These are phyloP conservation scores for Hypoxylon sp. DNA, from an alignment of 2,329 filamentous ascomycete species.

Conservation along the genomic window DNA sequence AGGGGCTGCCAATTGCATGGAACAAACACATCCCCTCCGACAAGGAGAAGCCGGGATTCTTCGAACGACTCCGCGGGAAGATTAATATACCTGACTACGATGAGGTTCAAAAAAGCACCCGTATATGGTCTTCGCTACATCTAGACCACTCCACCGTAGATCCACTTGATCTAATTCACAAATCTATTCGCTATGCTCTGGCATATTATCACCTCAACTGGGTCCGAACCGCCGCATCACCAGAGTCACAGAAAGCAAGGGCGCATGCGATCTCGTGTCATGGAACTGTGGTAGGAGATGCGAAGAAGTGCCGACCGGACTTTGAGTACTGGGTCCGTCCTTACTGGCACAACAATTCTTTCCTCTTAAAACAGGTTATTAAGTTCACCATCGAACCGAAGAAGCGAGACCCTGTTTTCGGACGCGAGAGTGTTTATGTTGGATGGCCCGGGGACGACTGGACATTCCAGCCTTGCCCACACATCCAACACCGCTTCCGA, in stretches of 20 bases:
- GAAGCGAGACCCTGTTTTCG: conserved; percentile 16
- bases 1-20: conserved; percentile 24
- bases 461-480: conserved; percentile 36
- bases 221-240: conserved; percentile 20
- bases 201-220: conserved; percentile 43
- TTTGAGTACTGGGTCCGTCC: conserved; percentile 31
- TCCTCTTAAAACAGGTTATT: conserved; percentile 30
- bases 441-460: conserved; percentile 18
- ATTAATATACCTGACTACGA: conserved; percentile 4
- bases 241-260: conserved; percentile 13
- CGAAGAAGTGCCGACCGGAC: conserved; percentile 19
- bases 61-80: conserved; percentile 6
- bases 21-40: conserved; percentile 33
- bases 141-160: conserved; percentile 30
- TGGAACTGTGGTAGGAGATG: conserved; percentile 28
- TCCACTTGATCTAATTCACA: conserved; percentile 37
- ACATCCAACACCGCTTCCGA: conserved; percentile 28
- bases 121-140: conserved; percentile 31
- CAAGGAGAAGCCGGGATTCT: conserved; percentile 21
- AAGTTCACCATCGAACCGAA: conserved; percentile 27
- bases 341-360: conserved; percentile 27
- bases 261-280: conserved; percentile 19
- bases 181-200: conserved; percentile 36
- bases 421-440: conserved; percentile 15
- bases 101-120: conserved; percentile 7